Conservation (phyloP, 2,329 filamentous ascomycete genomes). For the Cytospora schulzeri region DNA sequence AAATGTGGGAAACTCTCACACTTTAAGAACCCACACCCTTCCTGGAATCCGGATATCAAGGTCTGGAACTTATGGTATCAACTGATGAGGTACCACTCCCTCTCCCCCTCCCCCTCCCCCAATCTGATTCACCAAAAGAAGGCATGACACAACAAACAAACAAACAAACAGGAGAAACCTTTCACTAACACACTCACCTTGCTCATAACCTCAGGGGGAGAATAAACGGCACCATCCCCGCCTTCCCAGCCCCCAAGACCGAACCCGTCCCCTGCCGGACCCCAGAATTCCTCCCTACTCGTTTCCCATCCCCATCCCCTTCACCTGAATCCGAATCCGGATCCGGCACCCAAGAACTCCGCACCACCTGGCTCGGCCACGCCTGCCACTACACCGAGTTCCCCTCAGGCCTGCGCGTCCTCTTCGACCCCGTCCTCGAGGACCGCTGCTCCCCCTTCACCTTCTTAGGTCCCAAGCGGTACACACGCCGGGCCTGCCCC, state of each 20-base stretch:
- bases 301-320: too few relatives aligned
- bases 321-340: too few relatives aligned
- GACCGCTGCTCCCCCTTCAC: constrained; percentile 79
- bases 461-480: constrained; percentile 73
- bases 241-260: constrained; percentile 60
- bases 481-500: constrained; percentile 74
- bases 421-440: constrained; percentile 94
- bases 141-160: too few relatives aligned
- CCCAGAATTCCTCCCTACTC: constrained; percentile 66
- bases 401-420: constrained; percentile 78
- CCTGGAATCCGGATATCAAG: constrained; percentile 36
- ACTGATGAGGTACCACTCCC: neutral
- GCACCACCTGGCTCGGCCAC: constrained; percentile 93
- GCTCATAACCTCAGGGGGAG: constrained; percentile 16
- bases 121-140: neutral
- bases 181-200: neutral
- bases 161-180: too few relatives aligned
- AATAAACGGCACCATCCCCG: constrained; percentile 41
- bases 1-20: constrained; percentile 43
- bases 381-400: constrained; percentile 94
- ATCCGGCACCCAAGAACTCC: constrained; percentile 62
- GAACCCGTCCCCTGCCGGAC: constrained; percentile 68
- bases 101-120: too few relatives aligned
- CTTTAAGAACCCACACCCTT: constrained; percentile 57
- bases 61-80: constrained; percentile 29